Evolutionary conservation across 2,329 filamentous ascomycete species (phyloP).

Genomic region (Aspergillus floridensis): DNA sequence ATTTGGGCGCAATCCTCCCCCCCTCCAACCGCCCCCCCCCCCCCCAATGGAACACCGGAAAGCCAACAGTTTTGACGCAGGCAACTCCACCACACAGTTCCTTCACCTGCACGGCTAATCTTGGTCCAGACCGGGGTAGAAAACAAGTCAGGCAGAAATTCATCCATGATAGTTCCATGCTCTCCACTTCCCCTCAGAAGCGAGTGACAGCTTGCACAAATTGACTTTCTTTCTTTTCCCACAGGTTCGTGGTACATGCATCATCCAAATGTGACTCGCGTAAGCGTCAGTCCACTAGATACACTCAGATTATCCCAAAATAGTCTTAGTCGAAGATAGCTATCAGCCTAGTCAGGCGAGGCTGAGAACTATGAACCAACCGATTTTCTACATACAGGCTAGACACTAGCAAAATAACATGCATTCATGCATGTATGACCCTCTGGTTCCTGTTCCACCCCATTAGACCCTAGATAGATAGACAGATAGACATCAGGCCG

Average conservation of each 20-base stretch:
- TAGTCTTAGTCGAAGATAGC: slow-evolving; percentile 10
- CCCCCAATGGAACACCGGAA: background rate
- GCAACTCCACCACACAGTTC: background rate
- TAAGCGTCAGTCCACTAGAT: slow-evolving; percentile 13
- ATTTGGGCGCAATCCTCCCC: background rate
- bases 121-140: slow-evolving; percentile 5
- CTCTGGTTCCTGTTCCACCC: slow-evolving; percentile 15
- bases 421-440: slow-evolving; percentile 11
- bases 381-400: background rate
- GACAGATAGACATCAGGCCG: slow-evolving; percentile 6
- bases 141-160: slow-evolving; percentile 3
- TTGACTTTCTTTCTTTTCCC: slow-evolving; percentile 5
- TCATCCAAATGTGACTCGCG: slow-evolving; percentile 10
- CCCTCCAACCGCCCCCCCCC: background rate
- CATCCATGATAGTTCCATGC: background rate
- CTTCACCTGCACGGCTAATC: slow-evolving; percentile 1
- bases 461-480: slow-evolving; percentile 3
- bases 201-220: slow-evolving; percentile 5
- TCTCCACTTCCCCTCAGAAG: slow-evolving; percentile 1
- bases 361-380: slow-evolving; percentile 11
- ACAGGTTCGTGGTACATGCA: slow-evolving; percentile 15
- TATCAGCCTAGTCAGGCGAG: slow-evolving; percentile 7
- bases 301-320: slow-evolving; percentile 13
- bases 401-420: background rate
- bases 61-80: background rate